phyloP scores from a whole-genome alignment of 805 yeast species.

The Zygosaccharomyces kombuchaensis region DNA sequence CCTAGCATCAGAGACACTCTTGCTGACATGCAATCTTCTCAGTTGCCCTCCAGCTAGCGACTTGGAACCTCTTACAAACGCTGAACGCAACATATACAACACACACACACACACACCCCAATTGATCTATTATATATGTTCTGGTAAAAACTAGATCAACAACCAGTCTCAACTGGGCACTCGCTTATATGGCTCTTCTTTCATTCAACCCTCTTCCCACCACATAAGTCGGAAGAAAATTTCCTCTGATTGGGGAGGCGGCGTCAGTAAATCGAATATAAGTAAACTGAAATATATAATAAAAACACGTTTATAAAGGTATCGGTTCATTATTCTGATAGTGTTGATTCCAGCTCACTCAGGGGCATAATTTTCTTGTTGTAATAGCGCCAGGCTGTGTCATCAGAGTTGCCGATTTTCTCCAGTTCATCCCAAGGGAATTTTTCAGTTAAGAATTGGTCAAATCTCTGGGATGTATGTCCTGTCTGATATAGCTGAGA shows the following conservation, averaged over 20 bases:
- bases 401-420: conserved; percentile 21
- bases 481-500: conserved; percentile 39
- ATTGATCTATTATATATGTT: background rate
- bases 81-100: conserved; percentile 10
- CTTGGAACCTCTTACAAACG: conserved; percentile 8
- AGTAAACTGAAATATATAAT: background rate
- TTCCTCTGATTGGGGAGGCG: conserved; percentile 1
- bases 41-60: conserved; percentile 8
- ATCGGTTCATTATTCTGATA: background rate
- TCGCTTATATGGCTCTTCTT: background rate
- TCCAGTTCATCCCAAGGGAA: conserved; percentile 45
- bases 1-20: conserved; percentile 28
- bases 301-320: background rate
- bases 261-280: conserved; percentile 1
- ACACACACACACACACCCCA: background rate
- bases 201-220: background rate
- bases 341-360: conserved; percentile 28
- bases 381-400: conserved; percentile 30
- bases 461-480: conserved; percentile 33
- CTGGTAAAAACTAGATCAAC: background rate
- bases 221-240: conserved; percentile 5
- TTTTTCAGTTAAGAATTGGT: conserved; percentile 42
- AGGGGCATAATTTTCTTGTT: conserved; percentile 31
- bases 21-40: conserved; percentile 26
- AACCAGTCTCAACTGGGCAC: background rate